Conservation (phyloP, 768 basidiomycete genomes). For the Tricholoma furcatifolium region DNA sequence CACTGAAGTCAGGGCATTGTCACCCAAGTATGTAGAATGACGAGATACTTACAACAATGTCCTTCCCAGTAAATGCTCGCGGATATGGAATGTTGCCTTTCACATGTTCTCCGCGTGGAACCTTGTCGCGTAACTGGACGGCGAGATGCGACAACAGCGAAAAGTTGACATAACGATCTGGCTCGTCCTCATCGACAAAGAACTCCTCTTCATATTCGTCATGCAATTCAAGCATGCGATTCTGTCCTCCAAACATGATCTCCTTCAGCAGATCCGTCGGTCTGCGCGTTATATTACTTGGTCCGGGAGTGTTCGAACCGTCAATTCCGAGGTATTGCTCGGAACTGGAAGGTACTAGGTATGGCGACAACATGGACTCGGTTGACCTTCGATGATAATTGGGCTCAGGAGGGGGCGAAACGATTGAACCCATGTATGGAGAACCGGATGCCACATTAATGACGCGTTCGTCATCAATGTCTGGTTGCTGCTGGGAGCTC, state of each 20-base stretch:
- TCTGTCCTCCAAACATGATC: slow-evolving; percentile 12
- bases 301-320: slow-evolving; percentile 9
- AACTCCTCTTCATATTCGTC: slow-evolving; percentile 48
- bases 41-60: slow-evolving; percentile 79
- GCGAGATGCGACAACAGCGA: slow-evolving; percentile 86
- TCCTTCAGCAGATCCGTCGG: slow-evolving; percentile 17
- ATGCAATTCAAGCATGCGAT: slow-evolving; percentile 10
- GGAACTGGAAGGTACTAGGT: slow-evolving; percentile 7
- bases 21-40: background rate
- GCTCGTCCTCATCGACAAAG: slow-evolving; percentile 51
- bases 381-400: background rate
- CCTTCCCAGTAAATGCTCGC: slow-evolving; percentile 90
- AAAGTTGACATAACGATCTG: slow-evolving; percentile 84
- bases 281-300: slow-evolving; percentile 15
- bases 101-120: slow-evolving; percentile 84
- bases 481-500: slow-evolving; percentile 1
- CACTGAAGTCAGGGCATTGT: background rate
- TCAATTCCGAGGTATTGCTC: slow-evolving; percentile 10
- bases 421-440: background rate
- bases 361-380: background rate
- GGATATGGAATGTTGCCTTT: slow-evolving; percentile 95
- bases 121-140: slow-evolving; percentile 83
- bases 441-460: slow-evolving; percentile 3
- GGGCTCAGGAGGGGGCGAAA: background rate
- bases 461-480: background rate